Evolutionary conservation across 352 stramenopile species (phyloP), one percentile per base, ranked within the genome.

Genomic region (Pythium angustatum): DNA sequence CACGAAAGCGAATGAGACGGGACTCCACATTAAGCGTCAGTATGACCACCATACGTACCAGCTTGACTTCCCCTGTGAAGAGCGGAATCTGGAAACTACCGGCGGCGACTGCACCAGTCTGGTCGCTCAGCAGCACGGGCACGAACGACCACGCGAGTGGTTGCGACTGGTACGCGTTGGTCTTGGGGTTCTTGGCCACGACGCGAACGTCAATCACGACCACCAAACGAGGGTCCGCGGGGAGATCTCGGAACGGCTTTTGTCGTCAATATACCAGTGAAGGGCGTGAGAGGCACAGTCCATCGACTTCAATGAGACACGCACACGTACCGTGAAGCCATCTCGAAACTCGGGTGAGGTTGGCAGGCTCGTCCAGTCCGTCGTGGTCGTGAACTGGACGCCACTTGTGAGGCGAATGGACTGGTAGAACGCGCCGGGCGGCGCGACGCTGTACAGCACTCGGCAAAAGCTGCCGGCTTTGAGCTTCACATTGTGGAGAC

Each of bases 71-170:
- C 14, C 85, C 85, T 21, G 73, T 58, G 30, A 91, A 88, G 12
- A 93, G 44, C 5, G 85, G 85, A 0, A 93, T 64, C 38, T 91
- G 85, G 27, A 77, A 67, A n/a, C 31, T 74, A 5, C 77, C 71
- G 9, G 61, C 51, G 2, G 72, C 71, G 21, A 93, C 62, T 7
- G 65, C 71, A 1, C 66, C 71, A 9, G 63, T 67, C 41, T 34
- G 49, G 19, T 76, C 58, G 7, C 59, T 67, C 4, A 93, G 71
- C 4, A 93, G 71, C 0, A 91, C 64, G 0, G 79, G 79, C 11
- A 90, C 49, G 15, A 91, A 93, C 5, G 73, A 81, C 85, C 85
- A 93, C 0, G 74, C 85, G 22, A 86, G 75, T 21, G 76, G 70
- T 36, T 85, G 71, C 1, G 77, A 87, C 1, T 58, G 62, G 24